These are phyloP conservation scores for Penicillium alfredii DNA, from an alignment of 495 filamentous ascomycete species.

Conservation along the genomic window DNA sequence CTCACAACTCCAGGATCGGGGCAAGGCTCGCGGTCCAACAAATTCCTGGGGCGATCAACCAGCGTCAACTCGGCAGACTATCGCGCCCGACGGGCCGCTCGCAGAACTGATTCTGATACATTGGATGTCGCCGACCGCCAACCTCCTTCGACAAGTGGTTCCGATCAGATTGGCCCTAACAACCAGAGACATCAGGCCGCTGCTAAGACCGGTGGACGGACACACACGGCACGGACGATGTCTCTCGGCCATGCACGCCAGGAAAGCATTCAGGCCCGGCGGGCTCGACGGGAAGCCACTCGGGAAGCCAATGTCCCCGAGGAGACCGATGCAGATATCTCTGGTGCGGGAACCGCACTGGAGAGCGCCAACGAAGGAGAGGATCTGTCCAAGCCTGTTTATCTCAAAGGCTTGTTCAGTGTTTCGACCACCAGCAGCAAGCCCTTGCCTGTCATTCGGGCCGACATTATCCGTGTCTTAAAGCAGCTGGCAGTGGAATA, in stretches of 20 bases:
- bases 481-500: conserved; percentile 84
- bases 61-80: conserved; percentile 84
- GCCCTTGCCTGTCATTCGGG: conserved; percentile 73
- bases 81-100: conserved; percentile 53
- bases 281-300: conserved; percentile 59
- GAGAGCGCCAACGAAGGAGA: conserved; percentile 52
- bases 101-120: conserved; percentile 52
- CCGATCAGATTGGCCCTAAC: conserved; percentile 57
- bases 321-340: conserved; percentile 63
- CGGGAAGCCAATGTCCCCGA: conserved; percentile 69
- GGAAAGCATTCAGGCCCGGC: conserved; percentile 83
- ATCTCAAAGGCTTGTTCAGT: conserved; percentile 94
- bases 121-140: conserved; percentile 47
- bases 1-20: conserved; percentile 62
- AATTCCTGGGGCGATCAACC: conserved; percentile 69
- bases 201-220: conserved; percentile 20
- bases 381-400: conserved; percentile 77
- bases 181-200: conserved; percentile 38
- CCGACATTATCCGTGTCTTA: conserved; percentile 88
- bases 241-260: conserved; percentile 84
- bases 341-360: conserved; percentile 40
- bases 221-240: conserved; percentile 66
- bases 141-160: conserved; percentile 68
- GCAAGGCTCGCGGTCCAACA: conserved; percentile 51
- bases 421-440: conserved; percentile 94